These are phyloP conservation scores for Medakamo hakoo DNA, from an alignment of 139 green algal genomes.

Conservation along the genomic window DNA sequence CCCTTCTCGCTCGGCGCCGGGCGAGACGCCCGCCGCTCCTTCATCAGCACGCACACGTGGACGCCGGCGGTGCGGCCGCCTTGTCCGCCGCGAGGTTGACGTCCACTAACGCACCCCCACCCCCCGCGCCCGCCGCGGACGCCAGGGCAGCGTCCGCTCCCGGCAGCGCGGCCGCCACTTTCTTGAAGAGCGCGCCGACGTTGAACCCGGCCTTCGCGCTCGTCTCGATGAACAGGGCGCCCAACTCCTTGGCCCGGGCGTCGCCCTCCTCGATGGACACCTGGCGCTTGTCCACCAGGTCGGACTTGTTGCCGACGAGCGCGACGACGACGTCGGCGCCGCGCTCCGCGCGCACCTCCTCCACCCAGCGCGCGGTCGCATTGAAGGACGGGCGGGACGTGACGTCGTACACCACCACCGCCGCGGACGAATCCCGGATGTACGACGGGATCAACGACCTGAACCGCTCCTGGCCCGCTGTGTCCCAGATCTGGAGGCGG, in stretches of 20 bases:
- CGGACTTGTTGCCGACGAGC: conserved; percentile 98
- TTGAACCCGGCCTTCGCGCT: conserved; percentile 97
- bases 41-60: conserved; percentile 25
- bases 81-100: conserved; percentile 62
- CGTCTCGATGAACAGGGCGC: conserved; percentile 98
- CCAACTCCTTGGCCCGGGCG: conserved; percentile 72
- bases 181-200: conserved; percentile 97
- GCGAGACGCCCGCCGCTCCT: neutral
- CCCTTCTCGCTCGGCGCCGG: neutral
- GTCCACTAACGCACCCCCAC: conserved; percentile 68
- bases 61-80: conserved; percentile 8
- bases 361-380: conserved; percentile 90
- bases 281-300: conserved; percentile 93
- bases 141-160: conserved; percentile 72
- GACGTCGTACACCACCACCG: conserved; percentile 97
- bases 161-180: conserved; percentile 90
- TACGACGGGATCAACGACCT: conserved; percentile 92
- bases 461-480: conserved; percentile 94
- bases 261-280: conserved; percentile 95
- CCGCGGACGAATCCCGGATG: conserved; percentile 94
- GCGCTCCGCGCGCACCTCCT: conserved; percentile 90
- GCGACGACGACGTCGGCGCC: conserved; percentile 97
- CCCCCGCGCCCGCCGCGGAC: conserved; percentile 2
- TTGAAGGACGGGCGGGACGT: conserved; percentile 90
- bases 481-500: conserved; percentile 97